A percentile compares a stretch with the other conserved stretches of the same genome.
These are phyloP conservation scores for Tuber umbilicatum DNA, from an alignment of 495 filamentous ascomycete genomes.

Conservation along the genomic window DNA sequence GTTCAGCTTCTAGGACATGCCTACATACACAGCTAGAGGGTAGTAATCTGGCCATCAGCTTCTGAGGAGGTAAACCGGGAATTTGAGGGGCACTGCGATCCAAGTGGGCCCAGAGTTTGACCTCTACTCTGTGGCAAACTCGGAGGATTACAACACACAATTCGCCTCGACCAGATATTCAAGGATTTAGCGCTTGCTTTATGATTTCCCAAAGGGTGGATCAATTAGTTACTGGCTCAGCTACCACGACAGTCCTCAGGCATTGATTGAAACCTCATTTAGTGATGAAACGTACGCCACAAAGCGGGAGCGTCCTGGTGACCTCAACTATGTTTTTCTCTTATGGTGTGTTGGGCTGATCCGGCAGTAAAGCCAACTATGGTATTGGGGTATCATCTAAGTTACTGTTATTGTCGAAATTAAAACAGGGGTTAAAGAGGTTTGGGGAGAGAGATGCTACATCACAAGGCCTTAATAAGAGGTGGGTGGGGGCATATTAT, in stretches of 20 bases:
- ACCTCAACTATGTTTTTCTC: background rate
- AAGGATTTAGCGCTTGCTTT: background rate
- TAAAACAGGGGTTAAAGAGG: background rate
- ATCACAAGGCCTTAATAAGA: background rate
- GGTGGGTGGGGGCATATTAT: background rate
- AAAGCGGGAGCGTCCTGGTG: background rate
- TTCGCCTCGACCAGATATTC: background rate
- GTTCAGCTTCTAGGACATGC: background rate
- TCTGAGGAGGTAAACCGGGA: background rate
- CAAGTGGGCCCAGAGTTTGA: background rate
- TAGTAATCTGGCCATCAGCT: background rate
- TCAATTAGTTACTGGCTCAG: background rate
- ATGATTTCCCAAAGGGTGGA: background rate
- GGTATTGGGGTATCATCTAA: background rate
- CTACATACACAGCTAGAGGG: background rate
- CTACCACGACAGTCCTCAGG: background rate
- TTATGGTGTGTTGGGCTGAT: background rate
- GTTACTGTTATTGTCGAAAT: background rate
- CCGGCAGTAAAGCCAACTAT: background rate
- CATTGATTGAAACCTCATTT: background rate
- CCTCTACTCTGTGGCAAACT: background rate
- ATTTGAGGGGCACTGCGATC: background rate
- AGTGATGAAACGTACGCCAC: background rate
- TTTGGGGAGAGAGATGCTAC: background rate
- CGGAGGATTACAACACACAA: background rate